Base-by-base conservation (phyloP, 2,329 filamentous ascomycete species). In the Pseudofabraea citricarpa region DNA sequence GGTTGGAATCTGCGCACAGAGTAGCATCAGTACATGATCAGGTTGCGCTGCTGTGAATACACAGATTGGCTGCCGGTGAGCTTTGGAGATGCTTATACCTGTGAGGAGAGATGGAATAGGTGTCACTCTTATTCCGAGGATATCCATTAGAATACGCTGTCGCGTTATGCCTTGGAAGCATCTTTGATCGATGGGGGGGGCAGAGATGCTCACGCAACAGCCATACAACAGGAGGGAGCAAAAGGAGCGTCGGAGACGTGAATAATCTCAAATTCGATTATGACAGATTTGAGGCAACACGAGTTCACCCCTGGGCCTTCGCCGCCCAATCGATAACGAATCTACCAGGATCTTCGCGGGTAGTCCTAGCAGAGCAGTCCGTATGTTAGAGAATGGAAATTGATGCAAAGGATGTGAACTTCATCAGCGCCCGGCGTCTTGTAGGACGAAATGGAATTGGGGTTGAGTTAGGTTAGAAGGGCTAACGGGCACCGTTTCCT, bases 1-100 rank as follows among this genome's bases (percentile, higher is more conserved):
- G 90, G 88, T 66, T 93, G 87, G 58, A 94, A 96, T 70, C 87
- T 93, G 60, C n/a, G n/a, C n/a, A n/a, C n/a, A n/a, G n/a, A n/a
- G n/a, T n/a, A n/a, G n/a, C n/a, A n/a, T n/a, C n/a, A n/a, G n/a
- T n/a, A n/a, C n/a, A n/a, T n/a, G n/a, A n/a, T n/a, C n/a, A n/a
- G n/a, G n/a, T n/a, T n/a, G n/a, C n/a, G n/a, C n/a, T n/a, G n/a
- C n/a, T 18, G 16, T 13, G n/a, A 22, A 24, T 44, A 32, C 19
- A 46, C 45, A 35, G 21, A 31, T 27, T 12, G 43, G 44, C 36
- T 21, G 44, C 41, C 23, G 16, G n/a, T 22, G 22, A 9, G 29
- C 22, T 10, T 24, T 36, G 32, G 43, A 26, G 19, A 15, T 41
- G 44, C 13, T 60, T 75, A 60, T 79, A 95, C 86, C 88, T 87